Evolutionary conservation across 306 rosid species (phyloP).

Genomic region (Dryas alaskensis): DNA sequence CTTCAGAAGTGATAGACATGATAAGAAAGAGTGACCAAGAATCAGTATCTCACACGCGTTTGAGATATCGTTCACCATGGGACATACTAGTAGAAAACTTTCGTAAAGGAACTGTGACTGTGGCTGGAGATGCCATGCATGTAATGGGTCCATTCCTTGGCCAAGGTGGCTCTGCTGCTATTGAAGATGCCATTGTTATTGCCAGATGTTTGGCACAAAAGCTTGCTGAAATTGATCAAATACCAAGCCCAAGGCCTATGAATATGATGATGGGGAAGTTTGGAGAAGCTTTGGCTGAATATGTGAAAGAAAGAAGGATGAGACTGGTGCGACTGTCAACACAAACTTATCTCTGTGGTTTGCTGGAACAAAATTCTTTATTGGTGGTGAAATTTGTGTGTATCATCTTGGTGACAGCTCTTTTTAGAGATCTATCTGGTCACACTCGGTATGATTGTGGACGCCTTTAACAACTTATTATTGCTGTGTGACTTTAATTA

Average conservation of each 20-base stretch:
- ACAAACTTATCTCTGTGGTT: constrained; percentile 40
- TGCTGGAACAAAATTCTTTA: constrained; percentile 25
- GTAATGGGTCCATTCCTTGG: constrained; percentile 62
- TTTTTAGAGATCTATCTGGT: constrained; percentile 15
- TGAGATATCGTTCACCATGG: constrained; percentile 48
- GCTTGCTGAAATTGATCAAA: background rate
- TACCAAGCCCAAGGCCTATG: background rate
- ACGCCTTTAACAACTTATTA: background rate
- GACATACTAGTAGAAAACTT: constrained; percentile 33
- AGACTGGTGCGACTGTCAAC: constrained; percentile 44
- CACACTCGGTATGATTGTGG: constrained; percentile 29
- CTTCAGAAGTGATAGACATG: constrained; percentile 33
- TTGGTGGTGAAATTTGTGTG: constrained; percentile 17
- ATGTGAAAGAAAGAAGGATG: constrained; percentile 51
- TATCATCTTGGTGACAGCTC: background rate
- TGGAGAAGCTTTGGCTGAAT: constrained; percentile 43
- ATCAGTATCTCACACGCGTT: constrained; percentile 35
- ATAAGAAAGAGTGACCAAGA: constrained; percentile 25
- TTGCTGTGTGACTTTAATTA: no score
- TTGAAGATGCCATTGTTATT: constrained; percentile 56
- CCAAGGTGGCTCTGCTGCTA: constrained; percentile 56
- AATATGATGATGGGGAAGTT: background rate
- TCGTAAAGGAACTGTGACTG: constrained; percentile 33
- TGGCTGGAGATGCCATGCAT: constrained; percentile 79
- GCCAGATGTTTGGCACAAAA: constrained; percentile 43